Base-by-base conservation (phyloP, 495 filamentous ascomycete genomes). In the Aspergillus indologenus region DNA sequence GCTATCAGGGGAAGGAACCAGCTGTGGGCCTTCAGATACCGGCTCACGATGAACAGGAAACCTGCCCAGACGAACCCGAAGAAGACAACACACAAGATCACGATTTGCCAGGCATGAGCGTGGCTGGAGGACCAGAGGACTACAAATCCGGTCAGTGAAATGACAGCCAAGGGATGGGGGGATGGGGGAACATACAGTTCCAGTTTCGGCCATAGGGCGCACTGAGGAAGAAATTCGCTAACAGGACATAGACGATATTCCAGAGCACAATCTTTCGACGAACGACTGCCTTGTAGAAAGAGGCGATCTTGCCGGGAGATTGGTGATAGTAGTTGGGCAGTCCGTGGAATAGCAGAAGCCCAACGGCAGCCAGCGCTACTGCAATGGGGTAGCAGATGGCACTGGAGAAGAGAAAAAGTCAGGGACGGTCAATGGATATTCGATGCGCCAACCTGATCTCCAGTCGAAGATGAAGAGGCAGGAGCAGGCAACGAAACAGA, bases 271-370 rank as follows among this genome's bases (percentile, higher is more conserved):
- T 79, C 62, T 79, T 79, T 46, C 75, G 69, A 5, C 75, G 64
- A 52, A 76, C 72, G 3, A 79, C 65, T 1, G 76, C 75, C 48
- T 69, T 71, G 62, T 79, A 79, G 63, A 79, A 79, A 0, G 76
- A 78, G 2, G 88, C 87, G 0, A 90, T 82, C 43, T 81, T 81
- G 51, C 86, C 88, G 0, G 88, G 87, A 2, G 76, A 71, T 61
- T 87, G 85, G 48, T 83, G 76, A 60, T 79, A 79, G 59, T 78
- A 79, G 51, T 79, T 77, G 22, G 77, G 77, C 23, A 79, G 63
- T 5, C 77, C 77, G 42, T 75, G 73, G 54, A 67, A 71, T 14
- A 79, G 54, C 6, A 79, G 59, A 18, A 75, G 31, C 1, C 75
- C 77, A 14, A 79, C 57, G 6, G 50, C 57, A 68, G 72, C 77